A percentile compares a stretch with the other conserved stretches of the same genome.
Conservation (phyloP, 2,329 filamentous ascomycete genomes). For the Chaetomium strumarium region DNA sequence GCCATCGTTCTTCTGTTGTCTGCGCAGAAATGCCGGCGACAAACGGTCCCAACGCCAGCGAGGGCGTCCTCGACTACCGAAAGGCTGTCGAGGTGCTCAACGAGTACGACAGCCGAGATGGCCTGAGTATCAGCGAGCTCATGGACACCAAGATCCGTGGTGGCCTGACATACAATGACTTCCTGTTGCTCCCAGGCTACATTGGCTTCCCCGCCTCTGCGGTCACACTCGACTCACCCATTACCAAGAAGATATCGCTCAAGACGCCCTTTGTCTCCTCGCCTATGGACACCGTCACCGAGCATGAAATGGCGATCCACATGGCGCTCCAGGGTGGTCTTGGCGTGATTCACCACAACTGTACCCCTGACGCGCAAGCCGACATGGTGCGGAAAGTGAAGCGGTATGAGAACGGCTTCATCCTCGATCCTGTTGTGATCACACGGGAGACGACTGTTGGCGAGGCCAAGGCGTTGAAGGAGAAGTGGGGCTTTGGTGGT, state of each 20-base stretch:
- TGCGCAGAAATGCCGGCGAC: conserved; percentile 60
- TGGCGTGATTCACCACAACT: conserved; percentile 99
- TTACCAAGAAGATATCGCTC: conserved; percentile 91
- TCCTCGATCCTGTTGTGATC: conserved; percentile 90
- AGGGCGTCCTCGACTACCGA: conserved; percentile 60
- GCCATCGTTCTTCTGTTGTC: conserved; percentile 14
- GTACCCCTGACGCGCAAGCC: conserved; percentile 92
- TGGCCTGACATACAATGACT: conserved; percentile 97
- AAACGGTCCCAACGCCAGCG: conserved; percentile 56
- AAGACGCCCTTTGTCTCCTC: conserved; percentile 97
- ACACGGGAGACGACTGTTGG: conserved; percentile 80
- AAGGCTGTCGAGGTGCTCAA: conserved; percentile 71
- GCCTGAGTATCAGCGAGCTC: conserved; percentile 77
- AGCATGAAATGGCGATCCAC: conserved; percentile 99
- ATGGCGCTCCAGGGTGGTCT: conserved; percentile 84
- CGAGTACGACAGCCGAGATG: conserved; percentile 76
- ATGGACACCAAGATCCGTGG: conserved; percentile 89
- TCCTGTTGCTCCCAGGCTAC: conserved; percentile 92
- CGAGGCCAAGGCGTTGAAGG: conserved; percentile 87
- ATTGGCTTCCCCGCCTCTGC: conserved; percentile 94
- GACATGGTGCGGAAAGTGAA: conserved; percentile 99
- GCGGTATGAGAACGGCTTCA: conserved; percentile 99
- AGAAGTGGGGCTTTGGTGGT: conserved; percentile 97
- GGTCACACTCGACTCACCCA: conserved; percentile 79
- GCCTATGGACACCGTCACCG: conserved; percentile 98